Conservation (phyloP, 805 yeast genomes). For the Cyberlindnera mississippiensis region DNA sequence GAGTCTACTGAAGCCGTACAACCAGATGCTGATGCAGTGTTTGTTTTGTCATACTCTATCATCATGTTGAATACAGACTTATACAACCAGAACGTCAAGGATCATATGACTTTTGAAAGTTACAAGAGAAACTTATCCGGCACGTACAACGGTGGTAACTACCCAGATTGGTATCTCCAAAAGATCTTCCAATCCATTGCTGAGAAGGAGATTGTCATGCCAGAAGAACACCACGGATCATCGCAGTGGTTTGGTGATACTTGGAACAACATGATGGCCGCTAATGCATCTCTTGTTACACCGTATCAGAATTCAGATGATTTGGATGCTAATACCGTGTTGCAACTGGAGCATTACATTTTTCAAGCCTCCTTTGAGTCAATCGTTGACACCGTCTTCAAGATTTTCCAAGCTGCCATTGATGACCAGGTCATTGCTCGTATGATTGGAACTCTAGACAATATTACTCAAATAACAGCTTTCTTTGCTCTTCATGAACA, state of each 20-base stretch:
- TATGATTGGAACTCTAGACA: conserved; percentile 84
- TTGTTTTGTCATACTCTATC: conserved; percentile 84
- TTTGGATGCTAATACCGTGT: conserved; percentile 26
- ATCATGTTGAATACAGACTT: conserved; percentile 93
- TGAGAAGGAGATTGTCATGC: conserved; percentile 91
- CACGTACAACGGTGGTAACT: conserved; percentile 70
- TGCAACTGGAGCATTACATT: conserved; percentile 67
- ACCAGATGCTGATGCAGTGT: conserved; percentile 84
- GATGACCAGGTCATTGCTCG: conserved; percentile 88
- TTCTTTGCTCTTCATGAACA: conserved; percentile 52
- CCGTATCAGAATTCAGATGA: conserved; percentile 21
- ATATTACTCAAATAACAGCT: conserved; percentile 73
- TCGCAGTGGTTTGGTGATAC: conserved; percentile 88
- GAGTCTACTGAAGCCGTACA: conserved; percentile 44
- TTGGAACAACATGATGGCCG: conserved; percentile 65
- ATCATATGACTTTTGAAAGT: conserved; percentile 84
- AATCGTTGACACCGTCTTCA: conserved; percentile 67
- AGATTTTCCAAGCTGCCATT: conserved; percentile 79
- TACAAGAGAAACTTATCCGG: conserved; percentile 80
- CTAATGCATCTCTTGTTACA: conserved; percentile 33
- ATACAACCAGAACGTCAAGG: conserved; percentile 88
- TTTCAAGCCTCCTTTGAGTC: conserved; percentile 61
- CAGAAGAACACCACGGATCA: conserved; percentile 94
- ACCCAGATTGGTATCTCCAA: conserved; percentile 80
- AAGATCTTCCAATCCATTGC: conserved; percentile 77